Evolutionary conservation across 306 rosid genomes (phyloP).

Genomic region (Quercus suber): DNA sequence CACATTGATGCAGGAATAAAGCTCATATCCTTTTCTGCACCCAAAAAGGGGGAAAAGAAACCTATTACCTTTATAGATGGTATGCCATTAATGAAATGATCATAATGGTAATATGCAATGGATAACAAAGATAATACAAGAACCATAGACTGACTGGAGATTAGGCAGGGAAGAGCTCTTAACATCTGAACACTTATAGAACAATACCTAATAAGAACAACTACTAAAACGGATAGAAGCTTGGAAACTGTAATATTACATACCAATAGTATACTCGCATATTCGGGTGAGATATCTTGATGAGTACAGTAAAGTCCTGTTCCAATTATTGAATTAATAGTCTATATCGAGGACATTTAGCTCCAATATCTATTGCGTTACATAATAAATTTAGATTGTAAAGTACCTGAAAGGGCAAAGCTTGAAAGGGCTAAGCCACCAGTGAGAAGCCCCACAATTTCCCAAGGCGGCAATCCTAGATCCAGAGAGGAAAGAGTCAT

Average conservation of each 20-base stretch:
- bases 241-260: conserved; percentile 9
- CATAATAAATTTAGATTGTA: conserved; percentile 12
- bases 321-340: conserved; percentile 15
- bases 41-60: not conserved
- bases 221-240: not conserved
- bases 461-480: conserved; percentile 95
- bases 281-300: conserved; percentile 95
- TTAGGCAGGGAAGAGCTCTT: not conserved
- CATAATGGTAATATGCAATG: not conserved
- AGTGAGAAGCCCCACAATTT: conserved; percentile 81
- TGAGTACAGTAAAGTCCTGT: conserved; percentile 97
- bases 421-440: conserved; percentile 95
- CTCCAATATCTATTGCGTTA: not conserved
- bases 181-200: conserved; percentile 1
- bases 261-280: conserved; percentile 94
- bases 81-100: not conserved
- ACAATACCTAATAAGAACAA: conserved; percentile 18
- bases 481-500: conserved; percentile 95
- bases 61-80: not conserved
- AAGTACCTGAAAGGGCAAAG: conserved; percentile 84
- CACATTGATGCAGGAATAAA: not conserved
- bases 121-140: not conserved
- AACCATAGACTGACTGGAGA: not conserved
- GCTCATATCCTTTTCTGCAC: not conserved
- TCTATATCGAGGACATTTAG: conserved; percentile 14